phyloP scores from a whole-genome alignment of 2,329 filamentous ascomycete species.

The Penicillium brevicompactum region DNA sequence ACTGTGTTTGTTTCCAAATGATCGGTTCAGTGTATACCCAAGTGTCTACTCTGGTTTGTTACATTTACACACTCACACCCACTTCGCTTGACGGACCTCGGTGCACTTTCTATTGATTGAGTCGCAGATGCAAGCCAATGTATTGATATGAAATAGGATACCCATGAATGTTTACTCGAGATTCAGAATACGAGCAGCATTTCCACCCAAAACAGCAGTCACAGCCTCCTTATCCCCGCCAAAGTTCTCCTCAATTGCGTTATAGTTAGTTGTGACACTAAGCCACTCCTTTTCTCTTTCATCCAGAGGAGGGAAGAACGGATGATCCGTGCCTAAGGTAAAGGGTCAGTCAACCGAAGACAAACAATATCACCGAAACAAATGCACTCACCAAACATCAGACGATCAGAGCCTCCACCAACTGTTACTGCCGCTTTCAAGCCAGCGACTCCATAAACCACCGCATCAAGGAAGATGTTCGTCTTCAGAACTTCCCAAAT shows the following conservation, averaged over 20 bases:
- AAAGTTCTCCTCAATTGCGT: constrained; percentile 46
- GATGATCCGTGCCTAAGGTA: constrained; percentile 45
- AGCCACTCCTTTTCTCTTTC: constrained; percentile 43
- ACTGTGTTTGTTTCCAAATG: background rate
- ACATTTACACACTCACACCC: background rate
- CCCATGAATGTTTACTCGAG: constrained; percentile 25
- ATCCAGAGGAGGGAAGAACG: constrained; percentile 47
- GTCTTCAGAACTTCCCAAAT: constrained; percentile 68
- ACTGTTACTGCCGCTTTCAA: constrained; percentile 78
- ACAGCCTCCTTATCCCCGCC: constrained; percentile 32
- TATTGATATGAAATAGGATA: background rate
- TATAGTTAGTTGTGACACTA: constrained; percentile 51
- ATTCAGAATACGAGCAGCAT: constrained; percentile 46
- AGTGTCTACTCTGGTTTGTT: background rate
- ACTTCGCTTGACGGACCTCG: background rate
- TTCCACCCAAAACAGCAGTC: constrained; percentile 45
- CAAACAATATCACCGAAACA: background rate
- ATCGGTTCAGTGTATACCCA: background rate
- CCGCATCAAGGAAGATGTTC: constrained; percentile 83
- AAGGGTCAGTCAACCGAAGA: constrained; percentile 12
- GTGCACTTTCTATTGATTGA: background rate
- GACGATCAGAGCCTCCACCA: constrained; percentile 43
- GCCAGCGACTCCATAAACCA: constrained; percentile 58
- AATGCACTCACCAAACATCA: constrained; percentile 42
- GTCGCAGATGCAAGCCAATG: background rate